A percentile compares a stretch with the other conserved stretches of the same genome.
phyloP scores from a whole-genome alignment of 2,329 filamentous ascomycete species.

The Trichophyton schoenleinii region DNA sequence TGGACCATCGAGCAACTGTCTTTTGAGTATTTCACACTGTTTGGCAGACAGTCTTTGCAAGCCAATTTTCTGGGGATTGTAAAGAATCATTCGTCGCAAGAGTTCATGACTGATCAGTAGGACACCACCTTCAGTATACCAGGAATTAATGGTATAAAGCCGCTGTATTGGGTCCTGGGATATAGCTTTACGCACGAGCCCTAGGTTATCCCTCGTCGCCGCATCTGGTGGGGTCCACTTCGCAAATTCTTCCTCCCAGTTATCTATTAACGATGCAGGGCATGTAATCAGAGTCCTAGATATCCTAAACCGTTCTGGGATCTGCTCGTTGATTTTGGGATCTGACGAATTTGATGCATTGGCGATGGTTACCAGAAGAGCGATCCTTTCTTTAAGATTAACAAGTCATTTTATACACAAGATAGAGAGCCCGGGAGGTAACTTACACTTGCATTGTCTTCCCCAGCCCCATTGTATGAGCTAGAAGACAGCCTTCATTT shows the following conservation, averaged over 20 bases:
- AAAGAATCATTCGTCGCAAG: constrained; percentile 40
- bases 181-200: constrained; percentile 45
- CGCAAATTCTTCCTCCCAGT: constrained; percentile 68
- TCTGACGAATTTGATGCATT: constrained; percentile 52
- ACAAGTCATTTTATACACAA: not conserved
- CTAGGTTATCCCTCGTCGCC: constrained; percentile 34
- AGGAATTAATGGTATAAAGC: constrained; percentile 39
- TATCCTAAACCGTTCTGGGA: constrained; percentile 52
- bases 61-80: constrained; percentile 21
- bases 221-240: constrained; percentile 49
- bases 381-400: constrained; percentile 40
- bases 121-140: constrained; percentile 56
- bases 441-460: constrained; percentile 77
- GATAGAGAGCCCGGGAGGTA: not conserved
- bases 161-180: constrained; percentile 31
- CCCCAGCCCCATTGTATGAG: constrained; percentile 83
- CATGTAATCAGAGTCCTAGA: constrained; percentile 62
- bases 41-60: constrained; percentile 21
- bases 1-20: constrained; percentile 47
- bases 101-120: constrained; percentile 65
- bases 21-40: constrained; percentile 29
- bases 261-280: constrained; percentile 61
- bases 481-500: constrained; percentile 64
- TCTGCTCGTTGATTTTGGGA: constrained; percentile 46
- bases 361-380: constrained; percentile 62